These are phyloP conservation scores for Apophysomyces trapeziformis DNA, from an alignment of 371 early-diverging fungal genomes.

Conservation along the genomic window DNA sequence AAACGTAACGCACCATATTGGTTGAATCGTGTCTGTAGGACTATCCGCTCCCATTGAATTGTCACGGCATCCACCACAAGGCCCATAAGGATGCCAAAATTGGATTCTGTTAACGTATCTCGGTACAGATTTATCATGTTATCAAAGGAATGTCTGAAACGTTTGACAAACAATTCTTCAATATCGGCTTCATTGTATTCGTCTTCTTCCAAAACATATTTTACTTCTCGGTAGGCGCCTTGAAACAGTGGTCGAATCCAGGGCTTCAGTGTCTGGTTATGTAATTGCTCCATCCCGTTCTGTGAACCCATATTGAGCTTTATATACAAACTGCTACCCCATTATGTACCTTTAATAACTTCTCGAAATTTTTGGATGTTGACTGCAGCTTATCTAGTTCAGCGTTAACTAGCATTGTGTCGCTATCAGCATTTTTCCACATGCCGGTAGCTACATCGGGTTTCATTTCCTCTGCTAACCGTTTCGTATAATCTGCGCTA, in stretches of 20 bases:
- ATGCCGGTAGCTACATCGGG: conserved; percentile 53
- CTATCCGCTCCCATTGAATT: conserved; percentile 85
- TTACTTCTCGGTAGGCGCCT: conserved; percentile 82
- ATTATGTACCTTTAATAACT: conserved; percentile 60
- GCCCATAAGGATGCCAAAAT: conserved; percentile 67
- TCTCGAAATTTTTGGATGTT: conserved; percentile 65
- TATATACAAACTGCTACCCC: not conserved
- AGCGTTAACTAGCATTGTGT: conserved; percentile 48
- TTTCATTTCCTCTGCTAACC: conserved; percentile 67
- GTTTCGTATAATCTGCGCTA: conserved; percentile 74
- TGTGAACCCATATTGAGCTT: conserved; percentile 28
- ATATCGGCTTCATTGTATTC: conserved; percentile 87
- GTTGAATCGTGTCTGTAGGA: conserved; percentile 86
- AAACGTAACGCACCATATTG: conserved; percentile 84
- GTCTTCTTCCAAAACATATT: conserved; percentile 88
- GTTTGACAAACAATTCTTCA: conserved; percentile 76
- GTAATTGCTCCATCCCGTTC: conserved; percentile 82
- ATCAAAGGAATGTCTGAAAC: conserved; percentile 73
- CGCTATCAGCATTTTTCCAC: conserved; percentile 51
- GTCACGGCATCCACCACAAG: conserved; percentile 67
- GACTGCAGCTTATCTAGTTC: conserved; percentile 59
- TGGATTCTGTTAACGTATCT: conserved; percentile 67
- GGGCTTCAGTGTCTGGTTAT: conserved; percentile 79
- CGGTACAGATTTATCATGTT: conserved; percentile 50
- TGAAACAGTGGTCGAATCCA: conserved; percentile 78